These are phyloP conservation scores for Aspergillus cavernicola DNA, from an alignment of 495 filamentous ascomycete species.

Conservation along the genomic window DNA sequence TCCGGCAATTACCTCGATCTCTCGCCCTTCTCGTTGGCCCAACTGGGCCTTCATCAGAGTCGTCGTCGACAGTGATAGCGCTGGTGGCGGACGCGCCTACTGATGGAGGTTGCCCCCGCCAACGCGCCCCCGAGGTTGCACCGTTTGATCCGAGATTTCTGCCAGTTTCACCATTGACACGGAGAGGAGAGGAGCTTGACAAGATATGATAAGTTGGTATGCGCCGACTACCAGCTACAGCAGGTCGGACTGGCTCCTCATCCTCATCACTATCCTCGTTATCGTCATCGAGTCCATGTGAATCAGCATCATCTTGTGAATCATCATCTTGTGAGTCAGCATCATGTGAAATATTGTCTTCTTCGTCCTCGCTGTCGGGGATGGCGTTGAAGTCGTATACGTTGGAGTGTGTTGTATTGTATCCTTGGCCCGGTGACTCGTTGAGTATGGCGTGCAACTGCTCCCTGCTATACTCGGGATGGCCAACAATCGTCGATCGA, in stretches of 20 bases:
- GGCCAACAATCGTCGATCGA: constrained; percentile 30
- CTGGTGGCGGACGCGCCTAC: constrained; percentile 18
- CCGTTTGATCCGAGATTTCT: neutral
- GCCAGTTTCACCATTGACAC: neutral
- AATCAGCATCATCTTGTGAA: neutral
- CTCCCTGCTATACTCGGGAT: constrained; percentile 11
- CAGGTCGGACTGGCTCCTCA: constrained; percentile 25
- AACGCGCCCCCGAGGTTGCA: neutral
- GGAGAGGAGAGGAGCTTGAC: constrained; percentile 17
- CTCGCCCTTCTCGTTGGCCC: constrained; percentile 24
- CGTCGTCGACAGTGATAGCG: constrained; percentile 27
- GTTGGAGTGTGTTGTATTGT: constrained; percentile 1
- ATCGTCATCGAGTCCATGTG: neutral
- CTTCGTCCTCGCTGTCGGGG: neutral
- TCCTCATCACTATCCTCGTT: constrained; percentile 24
- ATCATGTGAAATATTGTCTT: neutral
- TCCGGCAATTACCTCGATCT: constrained; percentile 11
- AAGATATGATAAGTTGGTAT: constrained; percentile 7
- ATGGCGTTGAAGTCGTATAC: constrained; percentile 1
- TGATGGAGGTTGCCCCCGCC: neutral
- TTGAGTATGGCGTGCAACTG: constrained; percentile 8
- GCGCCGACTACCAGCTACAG: constrained; percentile 17
- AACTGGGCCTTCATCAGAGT: constrained; percentile 37
- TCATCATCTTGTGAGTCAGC: neutral
- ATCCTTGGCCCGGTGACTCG: constrained; percentile 9